Percentiles rank a stretch among this genome's conserved stretches.
phyloP scores from a whole-genome alignment of 1,284 basidiomycete species.

The Volvariella surrecta region DNA sequence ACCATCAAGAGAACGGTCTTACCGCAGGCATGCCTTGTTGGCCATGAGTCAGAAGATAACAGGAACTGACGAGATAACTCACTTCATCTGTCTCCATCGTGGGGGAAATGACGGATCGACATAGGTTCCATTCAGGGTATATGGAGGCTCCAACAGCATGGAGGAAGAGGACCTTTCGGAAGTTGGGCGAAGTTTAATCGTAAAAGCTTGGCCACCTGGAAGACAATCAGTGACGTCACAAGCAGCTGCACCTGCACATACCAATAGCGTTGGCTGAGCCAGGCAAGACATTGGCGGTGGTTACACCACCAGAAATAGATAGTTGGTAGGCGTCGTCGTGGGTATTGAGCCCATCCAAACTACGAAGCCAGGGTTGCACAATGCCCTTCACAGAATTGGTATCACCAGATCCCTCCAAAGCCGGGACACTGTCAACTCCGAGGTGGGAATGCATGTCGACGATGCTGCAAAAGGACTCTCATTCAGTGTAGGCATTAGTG shows the following conservation, averaged over 20 bases:
- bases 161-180: constrained; percentile 44
- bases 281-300: constrained; percentile 35
- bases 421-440: constrained; percentile 54
- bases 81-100: constrained; percentile 60
- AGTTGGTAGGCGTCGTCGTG: constrained; percentile 39
- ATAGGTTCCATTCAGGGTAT: constrained; percentile 31
- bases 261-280: constrained; percentile 55
- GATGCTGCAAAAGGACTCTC: constrained; percentile 28
- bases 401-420: constrained; percentile 40
- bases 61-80: constrained; percentile 12
- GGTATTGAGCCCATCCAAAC: constrained; percentile 39
- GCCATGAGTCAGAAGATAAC: too few relatives aligned
- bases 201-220: constrained; percentile 56
- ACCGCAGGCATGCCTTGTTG: constrained; percentile 36
- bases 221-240: background rate
- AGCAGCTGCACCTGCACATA: constrained; percentile 11
- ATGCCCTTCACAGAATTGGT: constrained; percentile 38
- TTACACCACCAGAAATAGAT: constrained; percentile 37
- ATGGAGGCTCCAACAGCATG: constrained; percentile 54
- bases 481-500: constrained; percentile 1
- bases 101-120: constrained; percentile 28
- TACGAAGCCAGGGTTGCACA: constrained; percentile 42
- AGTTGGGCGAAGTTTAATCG: constrained; percentile 54
- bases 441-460: constrained; percentile 76
- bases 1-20: constrained; percentile 9